Evolutionary conservation across 768 basidiomycete species (phyloP), one percentile per base, ranked within the genome.

Genomic region (Auricularia auricula-judae): DNA sequence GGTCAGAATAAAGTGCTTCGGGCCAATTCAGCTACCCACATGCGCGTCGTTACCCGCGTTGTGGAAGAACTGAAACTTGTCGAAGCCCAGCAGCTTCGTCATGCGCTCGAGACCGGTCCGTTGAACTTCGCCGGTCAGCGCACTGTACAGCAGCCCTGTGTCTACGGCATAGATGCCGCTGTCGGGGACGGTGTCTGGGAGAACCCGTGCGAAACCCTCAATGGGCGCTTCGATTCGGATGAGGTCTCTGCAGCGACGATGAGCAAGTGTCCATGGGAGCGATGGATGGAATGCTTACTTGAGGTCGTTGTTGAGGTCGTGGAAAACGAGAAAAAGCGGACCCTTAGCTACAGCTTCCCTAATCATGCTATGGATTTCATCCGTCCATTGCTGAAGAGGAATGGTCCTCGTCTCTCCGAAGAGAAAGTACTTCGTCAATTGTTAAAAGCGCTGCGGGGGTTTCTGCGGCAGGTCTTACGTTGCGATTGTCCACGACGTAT

Each of bases 41-140:
- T 87, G 81, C 1, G 91, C 91, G 72, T 93, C 90, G 70, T 93
- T 93, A 0, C 91, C 91, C 1, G 89, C 91, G 70, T 94, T 95
- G 78, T 93, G 93, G 65, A 88, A 74, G 68, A 79, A 77, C 39
- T 78, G 67, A n/a, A 63, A 60, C 1, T 83, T 81, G 0, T 75
- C 67, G 61, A 92, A 78, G 61, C 84, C 81, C 23, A 94, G 79
- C 62, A 86, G 82, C 58, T 77, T 75, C 73, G 87, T 89, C 36
- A 85, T 79, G 44, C 84, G 81, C 66, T 82, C 82, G 23, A 95
- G 80, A 1, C 78, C 75, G 59, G 82, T 75, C 53, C 80, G 79
- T 71, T 86, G 80, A 62, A 77, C 77, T 65, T 83, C 81, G 8
- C 89, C 90, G 62, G 87, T 82, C 33, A 95, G 77, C 4, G 87